phyloP scores from a whole-genome alignment of 2,329 filamentous ascomycete species.

The Hirsutella minnesotensis region DNA sequence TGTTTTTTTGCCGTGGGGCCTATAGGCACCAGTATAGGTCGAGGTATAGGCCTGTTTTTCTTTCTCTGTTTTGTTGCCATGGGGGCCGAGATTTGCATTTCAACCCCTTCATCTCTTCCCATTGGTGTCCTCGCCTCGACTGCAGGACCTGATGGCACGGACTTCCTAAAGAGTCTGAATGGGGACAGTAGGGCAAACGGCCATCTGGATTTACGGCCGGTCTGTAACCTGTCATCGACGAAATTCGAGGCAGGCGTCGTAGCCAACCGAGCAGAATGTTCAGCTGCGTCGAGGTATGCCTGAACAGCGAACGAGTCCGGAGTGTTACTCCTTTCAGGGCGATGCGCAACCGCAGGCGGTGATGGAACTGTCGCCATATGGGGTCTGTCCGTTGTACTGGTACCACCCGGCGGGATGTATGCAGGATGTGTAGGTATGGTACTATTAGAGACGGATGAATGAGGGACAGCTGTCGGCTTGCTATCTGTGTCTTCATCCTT shows the following conservation, averaged over 20 bases:
- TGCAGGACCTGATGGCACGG: slow-evolving; percentile 8
- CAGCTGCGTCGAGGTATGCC: slow-evolving; percentile 22
- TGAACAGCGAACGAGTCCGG: slow-evolving; percentile 23
- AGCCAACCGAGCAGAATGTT: slow-evolving; percentile 10
- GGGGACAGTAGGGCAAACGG: slow-evolving; percentile 25
- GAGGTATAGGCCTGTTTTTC: slow-evolving; percentile 7
- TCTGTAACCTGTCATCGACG: not conserved
- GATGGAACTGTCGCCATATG: slow-evolving; percentile 2
- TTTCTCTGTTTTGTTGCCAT: slow-evolving; percentile 12
- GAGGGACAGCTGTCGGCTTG: not conserved
- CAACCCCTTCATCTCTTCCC: slow-evolving; percentile 10
- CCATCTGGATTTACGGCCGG: slow-evolving; percentile 19
- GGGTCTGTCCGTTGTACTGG: not conserved
- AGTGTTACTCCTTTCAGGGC: slow-evolving; percentile 8
- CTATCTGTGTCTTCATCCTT: slow-evolving; percentile 14
- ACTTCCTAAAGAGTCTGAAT: slow-evolving; percentile 27
- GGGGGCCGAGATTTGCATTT: slow-evolving; percentile 19
- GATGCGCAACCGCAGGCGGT: slow-evolving; percentile 3
- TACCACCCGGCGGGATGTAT: slow-evolving; percentile 17
- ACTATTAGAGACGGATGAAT: slow-evolving; percentile 4
- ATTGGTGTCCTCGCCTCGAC: slow-evolving; percentile 10
- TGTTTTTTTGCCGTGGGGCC: not conserved
- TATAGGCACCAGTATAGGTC: too few relatives aligned
- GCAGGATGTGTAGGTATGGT: slow-evolving; percentile 36
- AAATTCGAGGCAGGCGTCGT: slow-evolving; percentile 1